A percentile compares a stretch with the other conserved stretches of the same genome.
Evolutionary conservation across 1,139 yeast genomes (phyloP).

Genomic region (Pneumocystis jirovecii): DNA sequence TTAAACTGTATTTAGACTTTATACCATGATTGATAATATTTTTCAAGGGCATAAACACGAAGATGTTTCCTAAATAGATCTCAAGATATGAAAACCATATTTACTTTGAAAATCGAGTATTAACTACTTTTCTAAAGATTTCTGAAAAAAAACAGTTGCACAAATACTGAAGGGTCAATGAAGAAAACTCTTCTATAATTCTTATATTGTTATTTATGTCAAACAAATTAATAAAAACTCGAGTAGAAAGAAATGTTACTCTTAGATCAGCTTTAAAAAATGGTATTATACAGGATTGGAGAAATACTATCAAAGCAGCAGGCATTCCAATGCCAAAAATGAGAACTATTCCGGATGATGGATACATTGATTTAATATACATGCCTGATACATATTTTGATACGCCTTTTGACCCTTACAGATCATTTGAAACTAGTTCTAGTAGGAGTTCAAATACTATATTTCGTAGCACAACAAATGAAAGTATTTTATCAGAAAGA

Average conservation of each 20-base stretch:
- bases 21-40: not conserved
- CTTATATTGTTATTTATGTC: not conserved
- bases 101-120: too few species aligned
- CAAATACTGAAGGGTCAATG: too few species aligned
- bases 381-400: not conserved
- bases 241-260: not conserved
- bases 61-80: not conserved
- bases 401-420: not conserved
- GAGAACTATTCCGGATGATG: not conserved
- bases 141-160: too few species aligned
- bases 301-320: not conserved
- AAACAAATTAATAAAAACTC: not conserved
- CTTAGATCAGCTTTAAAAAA: not conserved
- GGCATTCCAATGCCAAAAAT: not conserved
- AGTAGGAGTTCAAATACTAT: not conserved
- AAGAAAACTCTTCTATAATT: too few species aligned
- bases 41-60: not conserved
- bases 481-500: not conserved
- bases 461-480: not conserved
- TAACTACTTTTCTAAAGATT: not conserved
- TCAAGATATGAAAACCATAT: not conserved
- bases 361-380: not conserved
- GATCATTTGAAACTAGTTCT: not conserved
- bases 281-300: not conserved
- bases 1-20: not conserved